Percentiles rank a stretch among this genome's conserved stretches.
These are phyloP conservation scores for Wickerhamiella kazuoi DNA, from an alignment of 805 yeast species.

Conservation along the genomic window DNA sequence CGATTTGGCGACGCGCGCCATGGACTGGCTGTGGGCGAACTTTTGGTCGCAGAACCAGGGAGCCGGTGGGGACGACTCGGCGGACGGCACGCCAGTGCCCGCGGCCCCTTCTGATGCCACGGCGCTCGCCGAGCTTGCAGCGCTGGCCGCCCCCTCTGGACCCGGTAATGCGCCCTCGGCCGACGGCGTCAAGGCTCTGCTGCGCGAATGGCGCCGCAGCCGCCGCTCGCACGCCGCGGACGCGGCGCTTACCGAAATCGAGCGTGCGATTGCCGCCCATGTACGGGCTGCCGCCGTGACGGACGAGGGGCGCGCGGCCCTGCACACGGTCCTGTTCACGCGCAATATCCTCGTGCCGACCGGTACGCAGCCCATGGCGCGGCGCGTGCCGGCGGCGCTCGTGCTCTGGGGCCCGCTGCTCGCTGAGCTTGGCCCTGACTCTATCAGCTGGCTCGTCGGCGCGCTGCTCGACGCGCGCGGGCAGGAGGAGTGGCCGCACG, in stretches of 20 bases:
- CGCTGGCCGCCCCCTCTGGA: slow-evolving; percentile 13
- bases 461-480: slow-evolving; percentile 3
- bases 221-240: slow-evolving; percentile 28
- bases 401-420: slow-evolving; percentile 13
- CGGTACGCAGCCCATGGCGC: slow-evolving; percentile 2
- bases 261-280: neutral
- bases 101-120: slow-evolving; percentile 5
- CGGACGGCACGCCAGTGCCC: slow-evolving; percentile 4
- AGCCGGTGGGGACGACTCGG: slow-evolving; percentile 14
- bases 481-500: slow-evolving; percentile 11
- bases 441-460: slow-evolving; percentile 3
- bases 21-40: slow-evolving; percentile 54
- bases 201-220: slow-evolving; percentile 33
- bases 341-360: slow-evolving; percentile 12
- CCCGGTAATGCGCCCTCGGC: slow-evolving; percentile 1
- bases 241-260: slow-evolving; percentile 2
- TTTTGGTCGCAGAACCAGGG: slow-evolving; percentile 39
- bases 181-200: slow-evolving; percentile 19
- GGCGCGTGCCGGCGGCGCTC: slow-evolving; percentile 4
- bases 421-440: slow-evolving; percentile 3
- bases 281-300: slow-evolving; percentile 3
- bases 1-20: slow-evolving; percentile 37
- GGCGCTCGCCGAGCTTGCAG: slow-evolving; percentile 10
- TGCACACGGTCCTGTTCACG: slow-evolving; percentile 9
- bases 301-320: neutral